phyloP scores from a whole-genome alignment of 2,329 filamentous ascomycete species.

The Phyllosticta paracitricarpa region DNA sequence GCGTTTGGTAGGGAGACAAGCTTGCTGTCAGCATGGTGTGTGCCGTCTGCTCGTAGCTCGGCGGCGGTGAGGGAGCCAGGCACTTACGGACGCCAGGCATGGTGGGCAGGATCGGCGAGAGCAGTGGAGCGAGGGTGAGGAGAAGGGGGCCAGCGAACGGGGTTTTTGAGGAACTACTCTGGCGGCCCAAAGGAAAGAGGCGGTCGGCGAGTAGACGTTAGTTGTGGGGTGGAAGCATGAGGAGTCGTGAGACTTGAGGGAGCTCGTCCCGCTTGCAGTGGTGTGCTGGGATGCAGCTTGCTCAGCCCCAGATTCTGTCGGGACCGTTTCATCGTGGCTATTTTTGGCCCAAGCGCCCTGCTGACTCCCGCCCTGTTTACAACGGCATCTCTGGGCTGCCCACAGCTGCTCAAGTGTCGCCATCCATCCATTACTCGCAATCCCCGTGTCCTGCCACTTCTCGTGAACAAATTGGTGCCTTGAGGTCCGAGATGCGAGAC shows the following conservation, averaged over 20 bases:
- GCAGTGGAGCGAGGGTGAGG: neutral
- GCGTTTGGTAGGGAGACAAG: neutral
- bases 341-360: constrained; percentile 11
- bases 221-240: neutral
- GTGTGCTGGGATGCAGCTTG: constrained; percentile 9
- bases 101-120: constrained; percentile 10
- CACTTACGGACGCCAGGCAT: constrained; percentile 33
- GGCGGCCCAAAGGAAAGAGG: constrained; percentile 7
- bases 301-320: constrained; percentile 11
- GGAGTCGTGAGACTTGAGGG: constrained; percentile 10
- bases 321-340: constrained; percentile 8
- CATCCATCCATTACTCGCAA: neutral
- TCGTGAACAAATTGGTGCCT: neutral
- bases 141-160: neutral
- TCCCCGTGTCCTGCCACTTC: neutral
- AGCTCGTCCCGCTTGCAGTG: constrained; percentile 7
- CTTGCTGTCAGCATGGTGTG: neutral
- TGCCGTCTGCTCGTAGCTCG: neutral
- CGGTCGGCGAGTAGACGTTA: constrained; percentile 8
- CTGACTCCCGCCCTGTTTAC: constrained; percentile 5
- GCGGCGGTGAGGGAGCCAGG: neutral
- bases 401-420: neutral
- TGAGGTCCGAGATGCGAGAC: neutral
- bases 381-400: neutral
- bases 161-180: constrained; percentile 7